Percentiles rank a stretch among this genome's conserved stretches.
These are phyloP conservation scores for Polyplosphaeria fusca DNA, from an alignment of 495 filamentous ascomycete species.

Conservation along the genomic window DNA sequence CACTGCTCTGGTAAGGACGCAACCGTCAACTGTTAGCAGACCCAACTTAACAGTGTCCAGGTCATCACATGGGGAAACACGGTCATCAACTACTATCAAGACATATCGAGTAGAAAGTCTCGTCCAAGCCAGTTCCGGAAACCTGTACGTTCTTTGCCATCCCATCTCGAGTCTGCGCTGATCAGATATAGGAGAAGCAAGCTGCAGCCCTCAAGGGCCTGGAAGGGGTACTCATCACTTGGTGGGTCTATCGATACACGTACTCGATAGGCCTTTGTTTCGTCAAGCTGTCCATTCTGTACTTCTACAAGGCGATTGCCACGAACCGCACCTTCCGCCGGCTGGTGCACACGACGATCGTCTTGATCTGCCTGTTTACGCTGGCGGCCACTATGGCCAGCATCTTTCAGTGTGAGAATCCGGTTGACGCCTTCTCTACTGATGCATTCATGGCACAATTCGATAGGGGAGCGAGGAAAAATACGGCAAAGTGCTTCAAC, in stretches of 20 bases:
- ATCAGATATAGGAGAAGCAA: conserved; percentile 26
- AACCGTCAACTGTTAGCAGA: background rate
- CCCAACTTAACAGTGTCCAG: conserved; percentile 1
- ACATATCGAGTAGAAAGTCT: conserved; percentile 5
- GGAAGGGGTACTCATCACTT: conserved; percentile 21
- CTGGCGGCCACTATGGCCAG: conserved; percentile 14
- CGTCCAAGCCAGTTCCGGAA: conserved; percentile 9
- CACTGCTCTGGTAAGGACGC: conserved; percentile 15
- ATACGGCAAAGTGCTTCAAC: conserved; percentile 16
- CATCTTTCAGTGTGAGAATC: conserved; percentile 27
- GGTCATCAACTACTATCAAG: conserved; percentile 29
- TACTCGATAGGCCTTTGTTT: conserved; percentile 19
- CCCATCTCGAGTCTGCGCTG: background rate
- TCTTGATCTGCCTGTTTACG: conserved; percentile 20
- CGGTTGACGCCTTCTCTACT: conserved; percentile 8
- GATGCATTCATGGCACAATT: conserved; percentile 20
- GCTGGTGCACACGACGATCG: conserved; percentile 12
- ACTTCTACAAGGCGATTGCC: conserved; percentile 28
- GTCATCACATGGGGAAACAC: conserved; percentile 29
- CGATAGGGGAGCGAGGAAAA: conserved; percentile 2
- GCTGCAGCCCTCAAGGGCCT: conserved; percentile 5
- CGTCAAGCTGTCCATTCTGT: conserved; percentile 33
- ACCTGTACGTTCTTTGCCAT: conserved; percentile 6
- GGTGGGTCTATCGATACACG: conserved; percentile 23
- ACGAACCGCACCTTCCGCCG: conserved; percentile 20